Evolutionary conservation across 2,329 filamentous ascomycete genomes (phyloP), one percentile per base, ranked within the genome.

Genomic region (Xylariaceae sp.): DNA sequence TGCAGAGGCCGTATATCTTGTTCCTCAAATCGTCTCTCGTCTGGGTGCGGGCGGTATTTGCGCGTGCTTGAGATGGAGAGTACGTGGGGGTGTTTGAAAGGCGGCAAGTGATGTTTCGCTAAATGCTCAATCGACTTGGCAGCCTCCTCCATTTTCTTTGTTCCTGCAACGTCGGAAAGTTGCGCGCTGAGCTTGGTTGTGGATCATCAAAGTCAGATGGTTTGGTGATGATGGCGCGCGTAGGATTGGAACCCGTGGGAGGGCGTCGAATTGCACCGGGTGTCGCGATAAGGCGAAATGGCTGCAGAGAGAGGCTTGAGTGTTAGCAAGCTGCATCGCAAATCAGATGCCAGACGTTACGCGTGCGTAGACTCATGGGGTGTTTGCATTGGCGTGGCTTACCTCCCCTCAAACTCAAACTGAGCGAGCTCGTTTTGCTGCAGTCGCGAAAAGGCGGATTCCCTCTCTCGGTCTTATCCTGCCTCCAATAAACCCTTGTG

Each of bases 61-160:
- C 65, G 65, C 50, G 72, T 68, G 37, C 71, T 57, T 28, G 66
- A 69, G 48, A 72, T 62, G 29, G 74, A 72, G 28, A 81, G 67
- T 49, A 76, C 72, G 56, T 79, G 43, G 3, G 49, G 49, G 72
- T 48, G 74, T 71, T 56, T 66, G 67, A 44, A 68, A 64, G 48
- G 33, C 15, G 76, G 76, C 48, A 79, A 62, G 49, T 74, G 67
- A 56, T 65, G 65, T 65, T 76, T 67, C 55, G 69, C 68, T 60
- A 78, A 64, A 61, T 63, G 67, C 62, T 76, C 64, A 63, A 76
- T 70, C 65, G 67, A 72, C 66, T 76, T 75, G 61, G 70, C 72
- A 68, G 73, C 73, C 69, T 68, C 73, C 70, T 79, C 76, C 76
- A 79, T 79, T 50, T 52, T 49, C 54, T 57, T 56, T 55, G 53